These are phyloP conservation scores for Solanum sitiens DNA, from an alignment of 257 asterid genomes.

Conservation along the genomic window DNA sequence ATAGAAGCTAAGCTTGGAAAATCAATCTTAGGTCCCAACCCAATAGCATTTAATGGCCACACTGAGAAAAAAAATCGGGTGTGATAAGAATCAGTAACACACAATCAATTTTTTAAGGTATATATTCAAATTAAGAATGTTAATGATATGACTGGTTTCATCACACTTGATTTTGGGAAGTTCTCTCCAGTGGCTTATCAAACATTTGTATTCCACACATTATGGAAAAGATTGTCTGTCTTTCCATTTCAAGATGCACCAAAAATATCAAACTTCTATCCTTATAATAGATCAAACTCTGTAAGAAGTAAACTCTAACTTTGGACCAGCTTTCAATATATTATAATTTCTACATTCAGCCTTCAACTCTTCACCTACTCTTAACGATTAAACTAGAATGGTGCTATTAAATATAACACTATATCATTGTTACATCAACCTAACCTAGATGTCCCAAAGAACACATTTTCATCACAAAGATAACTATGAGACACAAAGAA, in stretches of 20 bases:
- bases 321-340: background rate
- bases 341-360: background rate
- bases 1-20: slow-evolving; percentile 56
- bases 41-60: slow-evolving; percentile 59
- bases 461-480: background rate
- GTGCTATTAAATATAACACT: background rate
- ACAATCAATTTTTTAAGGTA: background rate
- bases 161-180: background rate
- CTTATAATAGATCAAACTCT: background rate
- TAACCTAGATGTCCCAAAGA: background rate
- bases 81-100: background rate
- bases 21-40: slow-evolving; percentile 63
- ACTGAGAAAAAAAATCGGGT: slow-evolving; percentile 20
- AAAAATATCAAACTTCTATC: background rate
- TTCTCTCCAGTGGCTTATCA: background rate
- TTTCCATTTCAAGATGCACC: background rate
- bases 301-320: background rate
- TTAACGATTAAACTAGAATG: background rate
- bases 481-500: background rate
- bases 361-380: background rate
- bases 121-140: slow-evolving; percentile 1
- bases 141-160: background rate
- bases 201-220: background rate
- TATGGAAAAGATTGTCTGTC: background rate
- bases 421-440: background rate